Evolutionary conservation across 176 grass and related monocot genomes (phyloP), one percentile per base, ranked within the genome.

Genomic region (Oryza glaberrima): DNA sequence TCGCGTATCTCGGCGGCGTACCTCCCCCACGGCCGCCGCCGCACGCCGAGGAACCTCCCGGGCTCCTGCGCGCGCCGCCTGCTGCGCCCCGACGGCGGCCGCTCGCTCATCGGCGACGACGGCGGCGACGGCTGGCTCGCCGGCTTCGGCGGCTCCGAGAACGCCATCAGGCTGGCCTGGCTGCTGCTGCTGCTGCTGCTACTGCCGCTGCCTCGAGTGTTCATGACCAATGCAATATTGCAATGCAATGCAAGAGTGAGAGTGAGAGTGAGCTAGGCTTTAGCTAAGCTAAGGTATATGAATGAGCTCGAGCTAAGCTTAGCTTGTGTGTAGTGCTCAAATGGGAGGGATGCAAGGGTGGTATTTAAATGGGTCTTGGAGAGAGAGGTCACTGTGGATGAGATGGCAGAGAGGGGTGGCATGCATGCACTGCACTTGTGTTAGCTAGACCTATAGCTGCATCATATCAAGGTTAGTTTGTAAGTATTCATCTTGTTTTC

Each of bases 1-100:
- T 96, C 94, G 46, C 97, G 92, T 51, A 99, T 99, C 90, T 99
- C 97, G 19, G 97, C 96, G 12, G 97, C 97, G 90, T 98, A 98
- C 70, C 93, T 85, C 3, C 96, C 93, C 96, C 93, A 98, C 15
- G 96, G 96, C 36, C 96, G 79, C 7, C 96, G 85, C 41, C 96
- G 85, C 32, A 98, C 96, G 25, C 96, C 96, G 7, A 98, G 93
- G 90, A 98, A 98, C n/a, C 96, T 69, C 16, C 93, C 91, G 30
- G 96, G 96, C 90, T 98, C 96, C 80, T 87, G 73, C 47, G 90
- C 30, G 65, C 88, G 88, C 85, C 90, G 80, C 20, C 93, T 47
- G 22, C 93, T 90, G 1, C 85, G 83, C 3, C 40, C 17, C 0
- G 56, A 13, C 0, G 83, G 22, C 10, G 85, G 71, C 30, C 88